Conservation (phyloP, 331 rosid species). For the Rosa hybrid region DNA sequence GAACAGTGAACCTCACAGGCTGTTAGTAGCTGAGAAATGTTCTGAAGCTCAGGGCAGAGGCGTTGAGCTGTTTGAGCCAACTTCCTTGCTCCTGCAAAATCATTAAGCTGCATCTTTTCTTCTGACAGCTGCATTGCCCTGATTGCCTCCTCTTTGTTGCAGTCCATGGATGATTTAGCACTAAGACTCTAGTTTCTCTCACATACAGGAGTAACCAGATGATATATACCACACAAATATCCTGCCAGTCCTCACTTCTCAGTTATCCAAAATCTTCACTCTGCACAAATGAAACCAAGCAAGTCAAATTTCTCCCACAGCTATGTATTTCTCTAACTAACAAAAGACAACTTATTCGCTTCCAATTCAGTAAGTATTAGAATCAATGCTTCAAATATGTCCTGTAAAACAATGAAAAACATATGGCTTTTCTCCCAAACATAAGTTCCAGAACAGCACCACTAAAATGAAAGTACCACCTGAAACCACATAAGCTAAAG, state of each 20-base stretch:
- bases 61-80: slow-evolving; percentile 57
- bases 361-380: slow-evolving; percentile 5
- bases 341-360: not conserved
- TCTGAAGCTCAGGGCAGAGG: slow-evolving; percentile 66
- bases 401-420: not conserved
- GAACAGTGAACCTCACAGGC: slow-evolving; percentile 89
- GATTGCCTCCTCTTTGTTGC: slow-evolving; percentile 88
- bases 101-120: slow-evolving; percentile 51
- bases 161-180: slow-evolving; percentile 63
- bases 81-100: slow-evolving; percentile 73
- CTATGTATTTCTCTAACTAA: slow-evolving; percentile 11
- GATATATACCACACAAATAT: not conserved
- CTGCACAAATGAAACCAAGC: slow-evolving; percentile 24
- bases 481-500: not conserved
- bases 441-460: slow-evolving; percentile 1
- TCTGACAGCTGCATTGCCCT: slow-evolving; percentile 75
- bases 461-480: not conserved
- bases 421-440: not conserved
- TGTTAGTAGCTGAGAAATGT: slow-evolving; percentile 60
- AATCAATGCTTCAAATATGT: not conserved
- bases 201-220: not conserved
- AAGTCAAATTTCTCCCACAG: slow-evolving; percentile 30
- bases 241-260: not conserved
- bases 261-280: slow-evolving; percentile 27
- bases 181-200: slow-evolving; percentile 14